Evolutionary conservation across 2,329 filamentous ascomycete species (phyloP).

Genomic region (Fusarium coffeatum): DNA sequence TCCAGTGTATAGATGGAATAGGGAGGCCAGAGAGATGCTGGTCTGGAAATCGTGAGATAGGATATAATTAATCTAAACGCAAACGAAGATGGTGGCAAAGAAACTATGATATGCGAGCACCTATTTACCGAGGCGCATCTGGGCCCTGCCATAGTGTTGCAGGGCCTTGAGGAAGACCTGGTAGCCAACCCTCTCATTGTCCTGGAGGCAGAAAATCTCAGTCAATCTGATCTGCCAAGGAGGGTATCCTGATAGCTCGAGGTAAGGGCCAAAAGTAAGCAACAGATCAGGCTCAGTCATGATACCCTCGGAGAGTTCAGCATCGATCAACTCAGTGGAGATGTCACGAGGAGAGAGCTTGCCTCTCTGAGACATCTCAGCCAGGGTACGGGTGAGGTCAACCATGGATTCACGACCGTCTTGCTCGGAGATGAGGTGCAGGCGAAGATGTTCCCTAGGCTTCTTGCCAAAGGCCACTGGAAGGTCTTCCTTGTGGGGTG

Average conservation of each 20-base stretch:
- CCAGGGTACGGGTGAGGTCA: constrained; percentile 91
- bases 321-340: constrained; percentile 85
- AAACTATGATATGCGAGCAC: background rate
- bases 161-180: constrained; percentile 90
- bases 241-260: constrained; percentile 90
- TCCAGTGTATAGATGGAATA: constrained; percentile 75
- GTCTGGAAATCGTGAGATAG: constrained; percentile 50
- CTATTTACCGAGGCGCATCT: constrained; percentile 84
- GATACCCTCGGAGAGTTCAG: constrained; percentile 81
- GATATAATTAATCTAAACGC: constrained; percentile 27
- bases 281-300: constrained; percentile 92
- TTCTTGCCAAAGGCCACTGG: constrained; percentile 47
- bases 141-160: constrained; percentile 84
- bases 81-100: constrained; percentile 2
- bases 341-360: constrained; percentile 88
- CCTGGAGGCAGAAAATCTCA: constrained; percentile 85
- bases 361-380: constrained; percentile 92
- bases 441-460: constrained; percentile 58
- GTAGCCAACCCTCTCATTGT: constrained; percentile 88
- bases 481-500: constrained; percentile 56
- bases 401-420: constrained; percentile 95
- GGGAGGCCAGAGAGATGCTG: constrained; percentile 61
- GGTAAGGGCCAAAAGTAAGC: constrained; percentile 84
- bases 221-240: constrained; percentile 96
- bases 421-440: constrained; percentile 86